Conservation (phyloP, 1,284 basidiomycete species). For the Ustilago lituana region DNA sequence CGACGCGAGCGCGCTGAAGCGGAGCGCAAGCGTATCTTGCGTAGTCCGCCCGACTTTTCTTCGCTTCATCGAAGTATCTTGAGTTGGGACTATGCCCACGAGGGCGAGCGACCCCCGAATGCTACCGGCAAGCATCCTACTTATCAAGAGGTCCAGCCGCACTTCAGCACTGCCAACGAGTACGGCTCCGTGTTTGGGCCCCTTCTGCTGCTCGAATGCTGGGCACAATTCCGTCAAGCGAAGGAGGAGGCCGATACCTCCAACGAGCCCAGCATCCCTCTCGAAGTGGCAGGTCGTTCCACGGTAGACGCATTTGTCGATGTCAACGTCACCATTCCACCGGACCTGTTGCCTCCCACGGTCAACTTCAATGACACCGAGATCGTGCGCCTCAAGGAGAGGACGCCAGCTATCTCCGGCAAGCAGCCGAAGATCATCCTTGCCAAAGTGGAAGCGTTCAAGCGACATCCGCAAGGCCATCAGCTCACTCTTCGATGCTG, state of each 20-base stretch:
- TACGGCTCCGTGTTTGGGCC: constrained; percentile 85
- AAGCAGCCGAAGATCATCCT: constrained; percentile 71
- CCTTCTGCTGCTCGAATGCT: constrained; percentile 87
- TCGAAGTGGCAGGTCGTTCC: constrained; percentile 49
- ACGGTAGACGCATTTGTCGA: constrained; percentile 54
- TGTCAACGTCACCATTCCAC: constrained; percentile 43
- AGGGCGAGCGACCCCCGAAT: constrained; percentile 71
- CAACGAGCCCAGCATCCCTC: constrained; percentile 26
- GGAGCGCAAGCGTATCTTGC: constrained; percentile 71
- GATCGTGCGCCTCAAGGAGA: constrained; percentile 81
- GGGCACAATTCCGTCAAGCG: constrained; percentile 85
- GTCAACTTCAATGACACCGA: constrained; percentile 58
- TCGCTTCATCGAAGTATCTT: constrained; percentile 82
- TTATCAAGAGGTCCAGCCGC: constrained; percentile 70
- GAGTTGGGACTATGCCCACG: constrained; percentile 84
- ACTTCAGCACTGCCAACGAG: constrained; percentile 75
- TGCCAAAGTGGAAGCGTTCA: constrained; percentile 81
- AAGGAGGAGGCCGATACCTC: constrained; percentile 73
- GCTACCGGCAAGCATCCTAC: constrained; percentile 70
- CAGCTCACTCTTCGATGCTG: constrained; percentile 70
- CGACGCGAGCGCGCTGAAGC: constrained; percentile 46
- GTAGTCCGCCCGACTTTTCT: constrained; percentile 84
- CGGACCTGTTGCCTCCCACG: constrained; percentile 29
- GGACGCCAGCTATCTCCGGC: constrained; percentile 79
- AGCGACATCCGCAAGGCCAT: constrained; percentile 70